phyloP scores from a whole-genome alignment of 169 alveolate species.

The Plasmodium sp. region DNA sequence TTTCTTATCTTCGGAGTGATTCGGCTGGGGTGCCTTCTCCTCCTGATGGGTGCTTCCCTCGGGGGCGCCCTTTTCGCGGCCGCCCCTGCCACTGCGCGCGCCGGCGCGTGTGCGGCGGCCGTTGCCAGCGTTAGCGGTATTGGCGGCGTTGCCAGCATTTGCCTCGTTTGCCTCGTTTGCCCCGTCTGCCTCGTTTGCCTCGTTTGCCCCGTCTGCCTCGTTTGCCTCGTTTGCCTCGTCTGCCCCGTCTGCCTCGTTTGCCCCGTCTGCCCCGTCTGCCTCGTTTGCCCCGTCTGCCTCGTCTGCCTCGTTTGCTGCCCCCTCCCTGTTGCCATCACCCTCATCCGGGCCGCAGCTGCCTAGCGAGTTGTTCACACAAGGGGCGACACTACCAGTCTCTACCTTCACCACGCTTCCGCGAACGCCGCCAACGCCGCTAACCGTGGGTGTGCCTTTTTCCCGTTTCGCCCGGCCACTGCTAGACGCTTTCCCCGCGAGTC shows the following conservation, averaged over 20 bases:
- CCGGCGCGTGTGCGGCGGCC: background rate
- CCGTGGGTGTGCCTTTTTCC: background rate
- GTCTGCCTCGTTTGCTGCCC: background rate
- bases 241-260: background rate
- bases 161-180: background rate
- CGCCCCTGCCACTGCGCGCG: background rate
- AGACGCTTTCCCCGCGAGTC: background rate
- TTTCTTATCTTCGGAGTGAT: background rate
- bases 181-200: too few relatives aligned
- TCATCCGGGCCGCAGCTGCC: background rate
- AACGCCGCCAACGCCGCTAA: background rate
- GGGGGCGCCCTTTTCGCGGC: background rate
- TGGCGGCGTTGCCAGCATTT: background rate
- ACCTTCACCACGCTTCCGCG: background rate
- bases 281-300: too few relatives aligned
- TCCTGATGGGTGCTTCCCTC: background rate
- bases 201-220: too few relatives aligned
- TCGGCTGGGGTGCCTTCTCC: background rate
- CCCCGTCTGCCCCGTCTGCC: too few relatives aligned
- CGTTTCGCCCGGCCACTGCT: background rate
- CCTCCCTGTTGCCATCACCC: background rate
- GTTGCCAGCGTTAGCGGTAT: background rate
- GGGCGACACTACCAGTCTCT: background rate
- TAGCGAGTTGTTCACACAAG: background rate
- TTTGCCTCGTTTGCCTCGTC: too few relatives aligned